Conservation (phyloP, 768 basidiomycete species). For the Rubroboletus satanas region DNA sequence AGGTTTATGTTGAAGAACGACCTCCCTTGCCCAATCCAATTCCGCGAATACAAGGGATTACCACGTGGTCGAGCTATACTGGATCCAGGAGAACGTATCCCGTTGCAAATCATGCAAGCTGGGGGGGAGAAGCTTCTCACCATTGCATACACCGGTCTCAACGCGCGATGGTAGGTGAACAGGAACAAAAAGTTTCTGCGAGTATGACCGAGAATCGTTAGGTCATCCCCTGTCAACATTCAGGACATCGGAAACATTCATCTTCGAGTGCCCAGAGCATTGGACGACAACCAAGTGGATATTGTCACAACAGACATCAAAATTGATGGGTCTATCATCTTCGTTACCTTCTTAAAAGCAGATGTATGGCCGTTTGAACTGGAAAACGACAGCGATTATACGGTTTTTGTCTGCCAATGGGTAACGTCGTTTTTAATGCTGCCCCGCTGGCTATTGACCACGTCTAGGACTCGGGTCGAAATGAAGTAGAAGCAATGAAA, state of each 20-base stretch:
- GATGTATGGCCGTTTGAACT: constrained; percentile 87
- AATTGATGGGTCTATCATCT: constrained; percentile 85
- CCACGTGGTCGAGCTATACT: constrained; percentile 61
- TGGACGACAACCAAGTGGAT: constrained; percentile 37
- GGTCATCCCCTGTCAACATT: constrained; percentile 91
- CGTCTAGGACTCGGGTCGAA: constrained; percentile 44
- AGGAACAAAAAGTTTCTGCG: background rate
- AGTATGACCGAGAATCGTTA: constrained; percentile 28
- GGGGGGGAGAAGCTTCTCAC: constrained; percentile 75
- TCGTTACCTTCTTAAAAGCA: constrained; percentile 62
- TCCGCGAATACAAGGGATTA: constrained; percentile 80
- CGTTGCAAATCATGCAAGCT: constrained; percentile 63
- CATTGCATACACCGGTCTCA: constrained; percentile 80
- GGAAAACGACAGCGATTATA: constrained; percentile 81
- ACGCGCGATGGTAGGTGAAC: constrained; percentile 67
- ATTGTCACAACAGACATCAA: constrained; percentile 75
- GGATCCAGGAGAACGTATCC: constrained; percentile 61
- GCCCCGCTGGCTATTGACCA: constrained; percentile 17
- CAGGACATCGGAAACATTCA: constrained; percentile 86
- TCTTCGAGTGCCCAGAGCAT: constrained; percentile 57
- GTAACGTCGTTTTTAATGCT: constrained; percentile 37
- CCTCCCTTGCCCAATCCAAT: constrained; percentile 60
- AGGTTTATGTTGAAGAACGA: constrained; percentile 89
- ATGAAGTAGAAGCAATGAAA: constrained; percentile 38
- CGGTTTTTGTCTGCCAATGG: constrained; percentile 68